These are phyloP conservation scores for Oxytropis ochrocephala DNA, from an alignment of 306 rosid genomes.

Conservation along the genomic window DNA sequence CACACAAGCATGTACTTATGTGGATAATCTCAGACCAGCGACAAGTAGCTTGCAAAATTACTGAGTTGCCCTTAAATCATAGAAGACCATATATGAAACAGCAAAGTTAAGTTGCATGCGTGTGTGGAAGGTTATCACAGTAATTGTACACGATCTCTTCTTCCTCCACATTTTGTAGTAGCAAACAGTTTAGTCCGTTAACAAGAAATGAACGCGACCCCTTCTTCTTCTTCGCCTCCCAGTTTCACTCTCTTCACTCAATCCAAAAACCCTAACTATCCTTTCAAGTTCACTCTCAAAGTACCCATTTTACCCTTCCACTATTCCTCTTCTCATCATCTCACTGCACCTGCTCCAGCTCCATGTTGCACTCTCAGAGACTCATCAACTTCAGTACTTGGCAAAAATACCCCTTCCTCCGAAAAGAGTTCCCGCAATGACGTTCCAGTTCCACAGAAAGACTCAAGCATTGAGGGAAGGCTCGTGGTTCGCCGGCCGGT, in stretches of 20 bases:
- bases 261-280: constrained; percentile 36
- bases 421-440: constrained; percentile 11
- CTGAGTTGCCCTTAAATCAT: constrained; percentile 27
- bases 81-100: too few species aligned
- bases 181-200: constrained; percentile 36
- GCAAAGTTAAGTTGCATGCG: too few species aligned
- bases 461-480: constrained; percentile 11
- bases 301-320: constrained; percentile 40
- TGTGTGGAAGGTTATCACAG: constrained; percentile 27
- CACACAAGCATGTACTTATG: constrained; percentile 27
- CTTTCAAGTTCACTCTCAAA: constrained; percentile 43
- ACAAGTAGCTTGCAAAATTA: neutral
- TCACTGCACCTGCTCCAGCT: constrained; percentile 20
- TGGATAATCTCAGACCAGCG: constrained; percentile 21
- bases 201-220: constrained; percentile 43
- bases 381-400: constrained; percentile 38
- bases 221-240: constrained; percentile 46
- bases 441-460: neutral
- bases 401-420: constrained; percentile 18
- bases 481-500: constrained; percentile 81
- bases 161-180: constrained; percentile 23
- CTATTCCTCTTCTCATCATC: constrained; percentile 21
- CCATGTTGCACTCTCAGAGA: constrained; percentile 49
- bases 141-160: constrained; percentile 16
- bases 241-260: constrained; percentile 49